phyloP scores from a whole-genome alignment of 768 basidiomycete species.

The Russula vinacea region DNA sequence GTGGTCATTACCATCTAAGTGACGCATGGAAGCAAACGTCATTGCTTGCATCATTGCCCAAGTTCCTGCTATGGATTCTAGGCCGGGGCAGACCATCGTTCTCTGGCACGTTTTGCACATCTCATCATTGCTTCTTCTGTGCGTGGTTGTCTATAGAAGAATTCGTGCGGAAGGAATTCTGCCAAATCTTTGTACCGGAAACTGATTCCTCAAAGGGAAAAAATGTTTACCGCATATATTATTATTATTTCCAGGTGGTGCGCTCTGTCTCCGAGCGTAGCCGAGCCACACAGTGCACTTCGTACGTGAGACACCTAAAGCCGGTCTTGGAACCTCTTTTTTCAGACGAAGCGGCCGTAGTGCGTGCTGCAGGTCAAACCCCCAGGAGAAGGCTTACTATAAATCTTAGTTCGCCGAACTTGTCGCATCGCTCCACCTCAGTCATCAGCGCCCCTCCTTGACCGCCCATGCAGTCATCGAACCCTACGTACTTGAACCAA shows the following conservation, averaged over 20 bases:
- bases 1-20: constrained; percentile 26
- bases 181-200: not conserved
- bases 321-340: constrained; percentile 49
- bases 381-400: constrained; percentile 49
- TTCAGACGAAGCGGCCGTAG: constrained; percentile 47
- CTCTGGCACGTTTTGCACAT: not conserved
- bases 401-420: not conserved
- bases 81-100: not conserved
- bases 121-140: not conserved
- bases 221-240: not conserved
- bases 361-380: constrained; percentile 51
- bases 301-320: not conserved
- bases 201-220: not conserved
- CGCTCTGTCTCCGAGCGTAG: not conserved
- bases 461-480: no score
- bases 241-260: not conserved
- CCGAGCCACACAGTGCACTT: no score
- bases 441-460: no score
- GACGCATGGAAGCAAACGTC: not conserved
- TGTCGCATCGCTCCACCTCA: not conserved
- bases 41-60: not conserved
- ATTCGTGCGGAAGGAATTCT: not conserved
- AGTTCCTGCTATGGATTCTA: not conserved
- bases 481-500: no score
- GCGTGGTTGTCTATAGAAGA: not conserved